These are phyloP conservation scores for Osmanthus fragrans DNA, from an alignment of 257 asterid genomes.

Conservation along the genomic window DNA sequence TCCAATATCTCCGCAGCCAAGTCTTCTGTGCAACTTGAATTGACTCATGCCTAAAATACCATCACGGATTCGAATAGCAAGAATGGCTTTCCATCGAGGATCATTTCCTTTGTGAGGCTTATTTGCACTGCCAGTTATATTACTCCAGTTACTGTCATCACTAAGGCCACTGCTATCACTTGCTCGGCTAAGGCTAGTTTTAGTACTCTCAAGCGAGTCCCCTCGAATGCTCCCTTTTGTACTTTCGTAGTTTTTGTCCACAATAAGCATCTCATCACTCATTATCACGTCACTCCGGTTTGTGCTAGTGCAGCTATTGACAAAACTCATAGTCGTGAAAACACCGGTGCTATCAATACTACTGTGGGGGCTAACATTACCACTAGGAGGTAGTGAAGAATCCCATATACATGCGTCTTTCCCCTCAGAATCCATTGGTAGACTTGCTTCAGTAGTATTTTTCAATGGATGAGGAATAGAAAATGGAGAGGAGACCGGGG, in stretches of 20 bases:
- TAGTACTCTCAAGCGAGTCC: slow-evolving; percentile 54
- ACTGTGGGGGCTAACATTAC: slow-evolving; percentile 51
- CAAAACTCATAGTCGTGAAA: slow-evolving; percentile 50
- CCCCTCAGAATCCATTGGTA: slow-evolving; percentile 43
- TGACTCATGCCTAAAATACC: slow-evolving; percentile 62
- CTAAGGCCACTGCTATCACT: slow-evolving; percentile 63
- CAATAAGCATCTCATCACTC: slow-evolving; percentile 56
- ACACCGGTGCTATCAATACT: slow-evolving; percentile 53
- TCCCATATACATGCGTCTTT: slow-evolving; percentile 58
- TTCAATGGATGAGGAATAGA: slow-evolving; percentile 35
- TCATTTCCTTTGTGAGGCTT: slow-evolving; percentile 66
- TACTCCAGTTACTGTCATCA: slow-evolving; percentile 66
- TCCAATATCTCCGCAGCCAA: slow-evolving; percentile 64
- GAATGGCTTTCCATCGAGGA: slow-evolving; percentile 64
- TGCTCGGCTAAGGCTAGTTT: slow-evolving; percentile 49
- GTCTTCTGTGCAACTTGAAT: slow-evolving; percentile 49
- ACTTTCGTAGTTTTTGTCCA: slow-evolving; percentile 39
- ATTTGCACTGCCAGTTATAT: slow-evolving; percentile 49
- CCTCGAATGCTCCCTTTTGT: slow-evolving; percentile 39
- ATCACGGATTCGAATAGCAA: slow-evolving; percentile 48
- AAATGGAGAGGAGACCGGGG: slow-evolving; percentile 43
- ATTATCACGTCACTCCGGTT: slow-evolving; percentile 48
- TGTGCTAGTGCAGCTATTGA: slow-evolving; percentile 47
- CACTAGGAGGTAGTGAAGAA: slow-evolving; percentile 55
- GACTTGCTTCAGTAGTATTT: slow-evolving; percentile 35